Percentiles rank a stretch among this genome's conserved stretches.
Evolutionary conservation across 768 basidiomycete genomes (phyloP).

Genomic region (Suillus weaverae): DNA sequence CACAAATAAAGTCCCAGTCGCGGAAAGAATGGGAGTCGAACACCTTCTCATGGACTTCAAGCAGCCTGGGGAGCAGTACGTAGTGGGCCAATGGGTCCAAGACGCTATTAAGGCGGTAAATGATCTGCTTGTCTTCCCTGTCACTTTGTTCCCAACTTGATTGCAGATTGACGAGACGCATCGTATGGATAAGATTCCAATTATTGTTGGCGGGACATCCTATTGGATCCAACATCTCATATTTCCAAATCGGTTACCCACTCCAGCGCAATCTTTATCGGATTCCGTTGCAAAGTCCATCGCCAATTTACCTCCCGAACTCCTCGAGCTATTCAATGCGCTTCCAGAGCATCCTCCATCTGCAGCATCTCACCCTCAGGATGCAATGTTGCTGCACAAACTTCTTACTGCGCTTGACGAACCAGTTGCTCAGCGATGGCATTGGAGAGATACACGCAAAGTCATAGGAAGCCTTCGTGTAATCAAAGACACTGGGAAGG

Average conservation of each 20-base stretch:
- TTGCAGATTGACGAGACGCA: constrained; percentile 77
- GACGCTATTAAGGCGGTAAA: constrained; percentile 79
- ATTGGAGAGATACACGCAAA: constrained; percentile 94
- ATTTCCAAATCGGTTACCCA: constrained; percentile 73
- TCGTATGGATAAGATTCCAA: constrained; percentile 63
- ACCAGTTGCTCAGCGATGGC: constrained; percentile 79
- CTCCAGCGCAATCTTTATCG: constrained; percentile 25
- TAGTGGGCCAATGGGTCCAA: constrained; percentile 83
- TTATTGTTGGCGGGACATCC: constrained; percentile 92
- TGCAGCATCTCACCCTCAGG: constrained; percentile 53
- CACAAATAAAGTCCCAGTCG: constrained; percentile 85
- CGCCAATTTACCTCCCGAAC: constrained; percentile 44
- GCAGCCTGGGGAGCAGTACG: constrained; percentile 82
- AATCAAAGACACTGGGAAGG: constrained; percentile 66
- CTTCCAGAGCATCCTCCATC: constrained; percentile 63
- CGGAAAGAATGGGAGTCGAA: constrained; percentile 77
- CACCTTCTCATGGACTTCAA: constrained; percentile 92
- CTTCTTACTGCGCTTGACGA: constrained; percentile 74
- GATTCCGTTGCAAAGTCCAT: constrained; percentile 43
- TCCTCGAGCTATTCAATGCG: constrained; percentile 50
- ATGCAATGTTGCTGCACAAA: constrained; percentile 62
- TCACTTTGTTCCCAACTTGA: constrained; percentile 9
- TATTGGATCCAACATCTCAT: constrained; percentile 98
- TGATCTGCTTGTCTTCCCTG: constrained; percentile 16
- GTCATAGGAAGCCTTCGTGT: constrained; percentile 78